These are phyloP conservation scores for Acidiella bohemica DNA, from an alignment of 495 filamentous ascomycete genomes.

Conservation along the genomic window DNA sequence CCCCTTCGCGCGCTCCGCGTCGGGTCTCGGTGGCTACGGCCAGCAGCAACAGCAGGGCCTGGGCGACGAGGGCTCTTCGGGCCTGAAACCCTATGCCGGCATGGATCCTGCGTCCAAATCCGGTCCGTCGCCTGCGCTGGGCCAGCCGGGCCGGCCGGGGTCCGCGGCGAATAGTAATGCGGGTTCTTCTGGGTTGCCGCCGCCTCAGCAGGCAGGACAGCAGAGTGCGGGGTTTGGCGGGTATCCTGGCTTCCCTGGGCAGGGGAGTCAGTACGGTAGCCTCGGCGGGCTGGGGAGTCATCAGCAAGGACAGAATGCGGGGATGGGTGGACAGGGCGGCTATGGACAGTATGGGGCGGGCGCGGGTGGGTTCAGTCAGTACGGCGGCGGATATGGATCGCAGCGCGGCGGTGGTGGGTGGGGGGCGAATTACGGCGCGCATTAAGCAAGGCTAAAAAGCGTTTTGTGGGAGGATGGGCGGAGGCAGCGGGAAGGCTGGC, in stretches of 20 bases:
- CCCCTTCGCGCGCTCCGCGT: constrained; percentile 57
- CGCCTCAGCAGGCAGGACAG: constrained; percentile 62
- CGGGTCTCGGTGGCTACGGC: constrained; percentile 51
- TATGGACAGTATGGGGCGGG: constrained; percentile 13
- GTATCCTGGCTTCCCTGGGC: constrained; percentile 14
- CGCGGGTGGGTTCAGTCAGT: constrained; percentile 14
- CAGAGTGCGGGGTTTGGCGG: constrained; percentile 48
- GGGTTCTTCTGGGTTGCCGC: constrained; percentile 47
- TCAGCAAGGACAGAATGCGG: constrained; percentile 24
- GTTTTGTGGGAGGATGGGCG: no score
- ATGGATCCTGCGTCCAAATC: constrained; percentile 58
- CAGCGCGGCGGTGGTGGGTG: constrained; percentile 20
- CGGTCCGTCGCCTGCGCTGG: constrained; percentile 70
- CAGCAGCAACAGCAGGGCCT: constrained; percentile 45
- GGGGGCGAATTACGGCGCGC: constrained; percentile 17
- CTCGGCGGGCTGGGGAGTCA: constrained; percentile 58
- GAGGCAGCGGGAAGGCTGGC: no score
- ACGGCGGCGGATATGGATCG: constrained; percentile 9
- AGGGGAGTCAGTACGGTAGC: constrained; percentile 43
- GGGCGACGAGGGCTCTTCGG: constrained; percentile 43
- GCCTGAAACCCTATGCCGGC: constrained; percentile 65
- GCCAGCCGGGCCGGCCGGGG: constrained; percentile 66
- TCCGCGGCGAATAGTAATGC: constrained; percentile 70
- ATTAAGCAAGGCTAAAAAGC: constrained; percentile 8
- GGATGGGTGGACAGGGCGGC: constrained; percentile 15